phyloP scores from a whole-genome alignment of 108 stramenopile species.

The Fistulifera pelliculosa region DNA sequence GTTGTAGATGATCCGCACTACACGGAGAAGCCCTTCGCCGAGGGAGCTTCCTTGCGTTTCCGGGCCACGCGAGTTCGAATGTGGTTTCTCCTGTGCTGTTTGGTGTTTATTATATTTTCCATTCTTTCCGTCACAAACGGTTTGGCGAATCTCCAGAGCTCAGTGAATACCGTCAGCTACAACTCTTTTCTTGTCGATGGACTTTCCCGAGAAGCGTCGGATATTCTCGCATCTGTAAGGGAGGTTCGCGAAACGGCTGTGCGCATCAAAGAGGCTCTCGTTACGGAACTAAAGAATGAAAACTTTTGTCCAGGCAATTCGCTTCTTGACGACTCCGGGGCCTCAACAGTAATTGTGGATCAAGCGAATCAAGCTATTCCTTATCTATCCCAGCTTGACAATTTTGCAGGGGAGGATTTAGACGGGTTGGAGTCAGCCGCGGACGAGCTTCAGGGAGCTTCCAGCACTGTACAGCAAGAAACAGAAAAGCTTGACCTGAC shows the following conservation, averaged over 20 bases:
- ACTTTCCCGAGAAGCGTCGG: neutral
- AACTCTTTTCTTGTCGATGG: slow-evolving; percentile 7
- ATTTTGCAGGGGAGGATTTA: slow-evolving; percentile 10
- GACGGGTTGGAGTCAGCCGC: slow-evolving; percentile 2
- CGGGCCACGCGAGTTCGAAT: neutral
- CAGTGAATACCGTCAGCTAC: slow-evolving; percentile 9
- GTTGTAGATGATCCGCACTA: neutral
- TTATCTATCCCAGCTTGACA: slow-evolving; percentile 5
- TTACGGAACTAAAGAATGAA: neutral
- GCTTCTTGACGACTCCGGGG: neutral
- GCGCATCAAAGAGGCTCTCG: neutral
- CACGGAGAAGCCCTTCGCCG: neutral
- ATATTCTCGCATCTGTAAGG: neutral
- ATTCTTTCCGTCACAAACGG: slow-evolving; percentile 20
- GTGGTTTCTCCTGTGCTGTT: slow-evolving; percentile 5
- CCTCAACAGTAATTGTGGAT: neutral
- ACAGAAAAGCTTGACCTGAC: slow-evolving; percentile 3
- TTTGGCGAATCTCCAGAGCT: slow-evolving; percentile 11
- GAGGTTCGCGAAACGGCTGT: neutral
- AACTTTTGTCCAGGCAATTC: slow-evolving; percentile 3
- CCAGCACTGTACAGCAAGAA: slow-evolving; percentile 4
- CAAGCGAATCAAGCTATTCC: slow-evolving; percentile 5
- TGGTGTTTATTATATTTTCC: slow-evolving; percentile 13
- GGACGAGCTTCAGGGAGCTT: neutral
- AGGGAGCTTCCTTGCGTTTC: neutral